Conservation (phyloP, 129 eudicot genomes). For the Helianthus tuberosus region DNA sequence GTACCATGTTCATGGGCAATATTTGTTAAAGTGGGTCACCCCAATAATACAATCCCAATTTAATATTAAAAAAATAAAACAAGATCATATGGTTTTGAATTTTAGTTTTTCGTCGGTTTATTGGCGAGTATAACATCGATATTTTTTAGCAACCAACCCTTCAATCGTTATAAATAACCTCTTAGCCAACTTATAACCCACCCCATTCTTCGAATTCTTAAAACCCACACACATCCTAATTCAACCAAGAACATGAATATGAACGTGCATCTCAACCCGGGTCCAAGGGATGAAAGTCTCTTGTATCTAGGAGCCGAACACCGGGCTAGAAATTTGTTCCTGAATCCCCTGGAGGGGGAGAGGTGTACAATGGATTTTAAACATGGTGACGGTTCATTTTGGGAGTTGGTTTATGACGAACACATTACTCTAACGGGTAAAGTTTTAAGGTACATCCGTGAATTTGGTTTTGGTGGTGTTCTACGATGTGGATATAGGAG, state of each 20-base stretch:
- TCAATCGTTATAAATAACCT: too few species aligned
- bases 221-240: too few species aligned
- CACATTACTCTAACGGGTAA: not conserved
- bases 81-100: too few species aligned
- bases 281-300: not conserved
- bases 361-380: not conserved
- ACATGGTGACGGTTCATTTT: not conserved
- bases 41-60: too few species aligned
- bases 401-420: not conserved
- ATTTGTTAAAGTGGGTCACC: too few species aligned
- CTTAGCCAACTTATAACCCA: too few species aligned
- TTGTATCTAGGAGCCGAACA: not conserved
- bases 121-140: too few species aligned
- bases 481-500: not conserved
- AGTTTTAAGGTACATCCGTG: not conserved
- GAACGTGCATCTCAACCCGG: not conserved
- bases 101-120: too few species aligned
- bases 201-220: too few species aligned
- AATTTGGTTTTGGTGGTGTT: not conserved
- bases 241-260: not conserved
- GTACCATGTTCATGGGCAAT: too few species aligned
- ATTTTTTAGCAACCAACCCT: too few species aligned
- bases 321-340: not conserved
- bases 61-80: too few species aligned
- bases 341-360: not conserved